phyloP scores from a whole-genome alignment of 164 flowering plant genomes.

The Buxus sempervirens region DNA sequence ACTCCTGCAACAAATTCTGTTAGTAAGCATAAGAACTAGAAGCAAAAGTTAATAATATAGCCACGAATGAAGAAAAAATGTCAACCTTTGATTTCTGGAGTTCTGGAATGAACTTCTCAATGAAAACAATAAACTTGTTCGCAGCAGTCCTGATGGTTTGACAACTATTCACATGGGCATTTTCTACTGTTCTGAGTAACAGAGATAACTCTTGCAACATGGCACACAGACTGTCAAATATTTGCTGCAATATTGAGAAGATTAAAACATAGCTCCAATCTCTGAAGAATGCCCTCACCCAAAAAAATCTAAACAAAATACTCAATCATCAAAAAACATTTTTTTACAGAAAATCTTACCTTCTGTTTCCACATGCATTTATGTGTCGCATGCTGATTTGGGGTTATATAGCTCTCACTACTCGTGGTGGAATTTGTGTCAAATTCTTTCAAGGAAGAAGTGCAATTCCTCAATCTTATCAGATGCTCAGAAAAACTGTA shows the following conservation, averaged over 20 bases:
- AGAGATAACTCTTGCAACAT: slow-evolving; percentile 48
- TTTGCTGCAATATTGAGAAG: slow-evolving; percentile 44
- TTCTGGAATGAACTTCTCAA: slow-evolving; percentile 47
- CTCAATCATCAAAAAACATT: not conserved
- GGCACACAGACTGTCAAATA: slow-evolving; percentile 59
- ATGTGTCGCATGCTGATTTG: slow-evolving; percentile 38
- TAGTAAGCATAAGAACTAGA: not conserved
- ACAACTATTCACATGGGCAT: slow-evolving; percentile 51
- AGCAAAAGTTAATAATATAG: not conserved
- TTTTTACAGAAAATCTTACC: slow-evolving; percentile 30
- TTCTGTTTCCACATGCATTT: slow-evolving; percentile 90
- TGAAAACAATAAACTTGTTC: slow-evolving; percentile 26
- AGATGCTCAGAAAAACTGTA: slow-evolving; percentile 47
- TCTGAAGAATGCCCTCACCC: not conserved
- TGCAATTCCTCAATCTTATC: slow-evolving; percentile 30
- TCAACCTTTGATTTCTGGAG: slow-evolving; percentile 67
- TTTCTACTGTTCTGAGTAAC: slow-evolving; percentile 49
- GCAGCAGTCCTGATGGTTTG: slow-evolving; percentile 37
- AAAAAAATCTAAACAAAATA: not conserved
- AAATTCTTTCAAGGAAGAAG: slow-evolving; percentile 33
- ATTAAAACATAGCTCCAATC: slow-evolving; percentile 2
- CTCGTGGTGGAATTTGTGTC: slow-evolving; percentile 18
- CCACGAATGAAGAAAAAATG: not conserved
- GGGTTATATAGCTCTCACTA: slow-evolving; percentile 22
- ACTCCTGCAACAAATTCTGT: slow-evolving; percentile 45